Evolutionary conservation across 176 grass and related monocot genomes (phyloP).

Genomic region (Aechmea fasciata): DNA sequence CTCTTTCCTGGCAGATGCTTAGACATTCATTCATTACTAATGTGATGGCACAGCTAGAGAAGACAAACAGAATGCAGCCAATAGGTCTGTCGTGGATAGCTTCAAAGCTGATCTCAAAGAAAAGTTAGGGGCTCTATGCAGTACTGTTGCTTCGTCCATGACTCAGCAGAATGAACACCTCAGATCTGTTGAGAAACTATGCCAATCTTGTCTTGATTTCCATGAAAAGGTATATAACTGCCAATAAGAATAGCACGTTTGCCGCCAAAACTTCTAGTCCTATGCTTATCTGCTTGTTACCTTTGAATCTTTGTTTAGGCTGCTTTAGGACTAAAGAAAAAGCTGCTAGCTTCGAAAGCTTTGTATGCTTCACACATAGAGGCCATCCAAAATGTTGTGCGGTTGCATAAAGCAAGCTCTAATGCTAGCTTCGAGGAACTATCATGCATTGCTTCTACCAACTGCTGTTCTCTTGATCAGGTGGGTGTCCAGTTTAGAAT

Average conservation of each 20-base stretch:
- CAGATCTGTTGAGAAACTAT: constrained; percentile 59
- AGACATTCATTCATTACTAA: background rate
- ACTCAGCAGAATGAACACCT: constrained; percentile 76
- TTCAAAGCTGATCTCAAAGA: constrained; percentile 61
- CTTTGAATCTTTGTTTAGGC: constrained; percentile 35
- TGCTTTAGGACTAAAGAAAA: constrained; percentile 62
- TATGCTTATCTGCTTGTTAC: background rate
- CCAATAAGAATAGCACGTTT: background rate
- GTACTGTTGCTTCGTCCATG: constrained; percentile 56
- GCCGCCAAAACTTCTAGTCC: background rate
- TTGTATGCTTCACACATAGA: constrained; percentile 77
- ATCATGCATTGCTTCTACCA: constrained; percentile 46
- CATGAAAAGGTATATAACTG: constrained; percentile 64
- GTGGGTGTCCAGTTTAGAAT: constrained; percentile 21
- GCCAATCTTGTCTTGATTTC: constrained; percentile 76
- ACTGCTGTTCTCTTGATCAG: constrained; percentile 78
- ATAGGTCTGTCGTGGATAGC: constrained; percentile 70
- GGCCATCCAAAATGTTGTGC: constrained; percentile 74
- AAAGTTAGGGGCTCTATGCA: constrained; percentile 65
- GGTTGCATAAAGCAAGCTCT: constrained; percentile 76
- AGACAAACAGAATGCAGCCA: constrained; percentile 63
- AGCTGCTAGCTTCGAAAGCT: constrained; percentile 68
- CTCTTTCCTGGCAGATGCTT: background rate
- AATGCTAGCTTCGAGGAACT: constrained; percentile 72
- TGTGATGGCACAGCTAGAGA: constrained; percentile 41